Base-by-base conservation (phyloP, 75 land plant genomes). In the Pinus tabuliformis region DNA sequence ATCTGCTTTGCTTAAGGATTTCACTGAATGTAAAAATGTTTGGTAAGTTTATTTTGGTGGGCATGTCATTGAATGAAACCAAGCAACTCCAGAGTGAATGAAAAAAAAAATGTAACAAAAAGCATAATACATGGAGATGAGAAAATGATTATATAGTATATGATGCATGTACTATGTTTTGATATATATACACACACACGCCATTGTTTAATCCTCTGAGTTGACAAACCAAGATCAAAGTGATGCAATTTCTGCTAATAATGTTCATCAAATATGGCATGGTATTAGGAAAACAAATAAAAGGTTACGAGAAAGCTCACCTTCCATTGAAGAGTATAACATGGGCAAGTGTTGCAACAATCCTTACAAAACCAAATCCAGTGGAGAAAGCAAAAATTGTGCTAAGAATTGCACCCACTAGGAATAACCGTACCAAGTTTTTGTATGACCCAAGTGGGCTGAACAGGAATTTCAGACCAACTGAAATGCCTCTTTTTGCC, bases 381-480 rank as follows among this genome's bases (percentile, higher is more conserved):
- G 74, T 74, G 49, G 84, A 52, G 70, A 79, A 30, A 54, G 77
- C 84, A 75, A 83, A 83, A 61, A 80, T 66, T 11, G 83, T 80
- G 58, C 77, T 74, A 21, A 83, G 70, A 59, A 5, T 79, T 61
- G 30, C 24, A 49, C 9, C 58, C 26, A 14, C 68, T 59, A 64
- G 76, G 76, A 54, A 73, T 26, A 26, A 26, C 26, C 0, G 0
- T 26, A 26, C 26, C 26, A 26, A 26, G 26, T 26, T 26, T 26
- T 26, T 26, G 26, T 26, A 26, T 26, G 26, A 26, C 26, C 26
- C 26, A 26, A 26, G 72, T 79, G 78, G 61, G 17, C 95, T 95
- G 57, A 94, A 94, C 3, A 92, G 84, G 4, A 89, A 66, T 33
- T 70, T 83, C 3, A 81, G 81, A 15, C 84, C 84, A n/a, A 83